phyloP scores from a whole-genome alignment of 805 yeast genomes.

The Candida boleticola region DNA sequence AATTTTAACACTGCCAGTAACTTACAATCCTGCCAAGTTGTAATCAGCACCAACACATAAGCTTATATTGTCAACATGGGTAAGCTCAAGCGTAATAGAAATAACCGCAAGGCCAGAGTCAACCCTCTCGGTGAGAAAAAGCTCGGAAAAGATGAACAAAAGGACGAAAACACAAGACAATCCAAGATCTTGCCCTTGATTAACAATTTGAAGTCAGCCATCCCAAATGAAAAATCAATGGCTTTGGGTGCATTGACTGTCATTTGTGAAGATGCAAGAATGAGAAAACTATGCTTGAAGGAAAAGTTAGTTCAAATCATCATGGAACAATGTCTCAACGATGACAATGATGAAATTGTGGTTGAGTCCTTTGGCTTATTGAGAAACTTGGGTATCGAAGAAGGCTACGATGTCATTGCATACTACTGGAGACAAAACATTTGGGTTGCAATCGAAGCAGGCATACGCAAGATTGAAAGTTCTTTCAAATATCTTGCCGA shows the following conservation, averaged over 20 bases:
- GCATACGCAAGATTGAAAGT: conserved; percentile 48
- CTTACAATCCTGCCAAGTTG: too few species aligned
- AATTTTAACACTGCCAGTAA: too few species aligned
- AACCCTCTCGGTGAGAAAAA: conserved; percentile 31
- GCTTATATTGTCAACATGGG: conserved; percentile 63
- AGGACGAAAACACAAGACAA: conserved; percentile 48
- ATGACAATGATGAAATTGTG: conserved; percentile 68
- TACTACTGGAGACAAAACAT: conserved; percentile 77
- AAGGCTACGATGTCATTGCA: conserved; percentile 79
- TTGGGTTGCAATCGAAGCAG: conserved; percentile 57
- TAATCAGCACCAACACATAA: too few species aligned
- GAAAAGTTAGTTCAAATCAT: conserved; percentile 67
- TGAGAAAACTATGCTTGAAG: conserved; percentile 64
- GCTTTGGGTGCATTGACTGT: conserved; percentile 73
- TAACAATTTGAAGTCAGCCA: conserved; percentile 56
- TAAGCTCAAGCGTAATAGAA: conserved; percentile 63
- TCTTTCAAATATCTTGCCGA: conserved; percentile 46
- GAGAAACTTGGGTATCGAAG: conserved; percentile 78
- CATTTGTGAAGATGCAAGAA: conserved; percentile 62
- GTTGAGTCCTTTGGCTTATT: conserved; percentile 80
- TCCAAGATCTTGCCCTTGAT: conserved; percentile 69
- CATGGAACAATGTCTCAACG: conserved; percentile 63
- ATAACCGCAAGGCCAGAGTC: conserved; percentile 31
- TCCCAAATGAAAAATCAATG: conserved; percentile 72
- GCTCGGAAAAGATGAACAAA: conserved; percentile 15